phyloP scores from a whole-genome alignment of 108 stramenopile genomes.

The Skeletonema potamos region DNA sequence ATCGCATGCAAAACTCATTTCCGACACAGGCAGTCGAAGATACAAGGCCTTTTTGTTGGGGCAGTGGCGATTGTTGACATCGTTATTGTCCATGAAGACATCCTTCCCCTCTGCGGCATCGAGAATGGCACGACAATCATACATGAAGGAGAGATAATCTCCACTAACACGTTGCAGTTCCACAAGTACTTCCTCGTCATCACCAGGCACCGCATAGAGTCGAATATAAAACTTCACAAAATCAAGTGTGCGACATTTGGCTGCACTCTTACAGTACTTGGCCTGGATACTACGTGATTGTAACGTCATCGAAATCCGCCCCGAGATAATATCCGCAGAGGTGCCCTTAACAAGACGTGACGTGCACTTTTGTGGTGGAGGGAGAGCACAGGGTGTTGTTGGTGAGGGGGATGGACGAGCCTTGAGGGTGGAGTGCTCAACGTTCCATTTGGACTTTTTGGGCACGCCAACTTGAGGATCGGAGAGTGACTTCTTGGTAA shows the following conservation, averaged over 20 bases:
- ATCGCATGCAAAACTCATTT: slow-evolving; percentile 51
- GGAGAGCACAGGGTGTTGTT: slow-evolving; percentile 11
- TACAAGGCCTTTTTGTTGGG: slow-evolving; percentile 17
- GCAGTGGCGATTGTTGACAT: neutral
- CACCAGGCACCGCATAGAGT: slow-evolving; percentile 46
- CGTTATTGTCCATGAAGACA: neutral
- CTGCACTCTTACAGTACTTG: slow-evolving; percentile 55
- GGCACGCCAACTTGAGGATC: neutral
- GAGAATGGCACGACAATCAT: slow-evolving; percentile 63
- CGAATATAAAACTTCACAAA: slow-evolving; percentile 71
- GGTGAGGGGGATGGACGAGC: slow-evolving; percentile 44
- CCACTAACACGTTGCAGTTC: slow-evolving; percentile 74
- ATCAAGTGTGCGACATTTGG: slow-evolving; percentile 66
- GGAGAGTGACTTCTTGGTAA: neutral
- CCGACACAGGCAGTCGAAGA: slow-evolving; percentile 43
- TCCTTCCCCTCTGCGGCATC: slow-evolving; percentile 65
- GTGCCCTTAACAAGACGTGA: slow-evolving; percentile 49
- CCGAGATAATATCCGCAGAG: slow-evolving; percentile 47
- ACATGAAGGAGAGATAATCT: slow-evolving; percentile 60
- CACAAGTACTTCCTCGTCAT: slow-evolving; percentile 52
- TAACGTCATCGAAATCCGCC: slow-evolving; percentile 58
- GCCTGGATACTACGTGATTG: slow-evolving; percentile 60
- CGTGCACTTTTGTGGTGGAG: slow-evolving; percentile 30
- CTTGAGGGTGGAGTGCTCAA: slow-evolving; percentile 13
- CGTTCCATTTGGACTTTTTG: slow-evolving; percentile 22